A percentile compares a stretch with the other conserved stretches of the same genome.
These are phyloP conservation scores for Diutina mesorugosa DNA, from an alignment of 1,139 yeast genomes.

Conservation along the genomic window DNA sequence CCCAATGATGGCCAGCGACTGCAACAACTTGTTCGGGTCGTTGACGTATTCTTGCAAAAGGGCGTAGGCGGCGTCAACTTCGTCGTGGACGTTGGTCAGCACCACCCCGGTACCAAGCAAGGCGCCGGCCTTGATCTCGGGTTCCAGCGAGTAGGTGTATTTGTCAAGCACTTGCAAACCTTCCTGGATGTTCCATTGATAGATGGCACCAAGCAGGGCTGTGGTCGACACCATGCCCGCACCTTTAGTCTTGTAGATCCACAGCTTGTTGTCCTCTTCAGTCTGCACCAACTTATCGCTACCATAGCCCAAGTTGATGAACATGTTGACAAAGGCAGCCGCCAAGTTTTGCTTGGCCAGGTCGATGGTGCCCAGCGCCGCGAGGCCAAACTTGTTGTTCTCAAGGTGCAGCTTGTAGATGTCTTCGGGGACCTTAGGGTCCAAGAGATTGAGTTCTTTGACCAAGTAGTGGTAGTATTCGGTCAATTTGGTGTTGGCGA, in stretches of 20 bases:
- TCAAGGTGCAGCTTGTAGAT: conserved; percentile 86
- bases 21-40: conserved; percentile 38
- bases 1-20: conserved; percentile 79
- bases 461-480: conserved; percentile 73
- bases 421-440: conserved; percentile 92
- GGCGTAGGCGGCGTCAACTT: conserved; percentile 85
- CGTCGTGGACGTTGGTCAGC: conserved; percentile 93
- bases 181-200: conserved; percentile 84
- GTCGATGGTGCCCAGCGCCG: conserved; percentile 61
- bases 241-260: conserved; percentile 91
- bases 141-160: conserved; percentile 75
- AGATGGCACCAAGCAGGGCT: conserved; percentile 82
- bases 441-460: conserved; percentile 76
- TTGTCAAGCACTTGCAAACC: conserved; percentile 87
- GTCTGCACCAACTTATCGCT: conserved; percentile 71
- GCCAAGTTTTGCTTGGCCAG: conserved; percentile 95
- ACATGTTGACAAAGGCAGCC: conserved; percentile 86
- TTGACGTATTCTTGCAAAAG: conserved; percentile 69
- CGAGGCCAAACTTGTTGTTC: conserved; percentile 41
- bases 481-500: conserved; percentile 67
- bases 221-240: conserved; percentile 91
- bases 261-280: conserved; percentile 57
- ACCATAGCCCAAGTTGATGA: conserved; percentile 84
- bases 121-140: conserved; percentile 92
- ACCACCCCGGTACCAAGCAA: conserved; percentile 89